These are phyloP conservation scores for Choanephora cucurbitarum DNA, from an alignment of 371 early-diverging fungal genomes.

Conservation along the genomic window DNA sequence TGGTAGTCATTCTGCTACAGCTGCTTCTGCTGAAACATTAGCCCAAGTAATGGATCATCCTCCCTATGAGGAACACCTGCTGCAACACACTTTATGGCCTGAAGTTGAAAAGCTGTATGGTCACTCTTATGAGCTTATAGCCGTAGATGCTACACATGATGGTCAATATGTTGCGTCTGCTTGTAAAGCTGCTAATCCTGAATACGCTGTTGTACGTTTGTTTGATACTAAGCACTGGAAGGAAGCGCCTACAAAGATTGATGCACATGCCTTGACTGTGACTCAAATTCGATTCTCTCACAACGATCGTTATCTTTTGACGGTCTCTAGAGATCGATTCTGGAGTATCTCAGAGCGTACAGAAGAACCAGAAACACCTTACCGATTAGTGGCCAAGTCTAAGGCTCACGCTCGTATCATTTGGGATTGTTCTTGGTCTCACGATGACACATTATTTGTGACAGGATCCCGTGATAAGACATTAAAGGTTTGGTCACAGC, in stretches of 20 bases:
- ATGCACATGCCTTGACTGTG: slow-evolving; percentile 85
- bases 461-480: slow-evolving; percentile 94
- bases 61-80: slow-evolving; percentile 87
- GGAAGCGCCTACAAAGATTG: slow-evolving; percentile 60
- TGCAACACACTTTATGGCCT: slow-evolving; percentile 95
- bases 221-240: slow-evolving; percentile 77
- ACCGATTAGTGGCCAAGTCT: slow-evolving; percentile 57
- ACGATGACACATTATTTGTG: slow-evolving; percentile 78
- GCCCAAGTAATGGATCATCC: slow-evolving; percentile 63
- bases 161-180: slow-evolving; percentile 80
- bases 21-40: slow-evolving; percentile 56
- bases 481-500: slow-evolving; percentile 76
- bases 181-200: slow-evolving; percentile 77
- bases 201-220: slow-evolving; percentile 78
- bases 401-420: slow-evolving; percentile 94
- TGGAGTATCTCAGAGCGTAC: slow-evolving; percentile 79
- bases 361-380: slow-evolving; percentile 50
- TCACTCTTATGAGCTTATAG: slow-evolving; percentile 88
- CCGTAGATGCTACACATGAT: slow-evolving; percentile 72
- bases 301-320: slow-evolving; percentile 70
- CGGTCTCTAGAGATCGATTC: slow-evolving; percentile 88
- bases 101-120: slow-evolving; percentile 94
- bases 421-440: slow-evolving; percentile 89
- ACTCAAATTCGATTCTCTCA: slow-evolving; percentile 82
- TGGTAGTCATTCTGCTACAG: slow-evolving; percentile 25